phyloP scores from a whole-genome alignment of 352 stramenopile species.

The Vaucheria bursata region DNA sequence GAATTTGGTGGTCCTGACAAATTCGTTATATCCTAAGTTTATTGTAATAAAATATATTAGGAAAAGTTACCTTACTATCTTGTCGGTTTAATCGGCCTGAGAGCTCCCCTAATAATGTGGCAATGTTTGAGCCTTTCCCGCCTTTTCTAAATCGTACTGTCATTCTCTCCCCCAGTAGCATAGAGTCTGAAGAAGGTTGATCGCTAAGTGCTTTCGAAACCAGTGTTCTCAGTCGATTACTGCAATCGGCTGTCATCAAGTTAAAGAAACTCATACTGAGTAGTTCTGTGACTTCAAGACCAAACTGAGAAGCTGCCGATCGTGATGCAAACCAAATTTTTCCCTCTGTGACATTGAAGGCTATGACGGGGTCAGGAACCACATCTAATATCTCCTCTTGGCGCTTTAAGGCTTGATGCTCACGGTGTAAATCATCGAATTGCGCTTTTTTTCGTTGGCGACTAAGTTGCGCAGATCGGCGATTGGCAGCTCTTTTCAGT shows the following conservation, averaged over 20 bases:
- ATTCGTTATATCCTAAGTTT: too few relatives aligned
- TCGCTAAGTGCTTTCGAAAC: slow-evolving; percentile 15
- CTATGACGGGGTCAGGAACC: slow-evolving; percentile 36
- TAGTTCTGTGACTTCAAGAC: slow-evolving; percentile 24
- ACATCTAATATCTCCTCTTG: slow-evolving; percentile 45
- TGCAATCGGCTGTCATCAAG: slow-evolving; percentile 39
- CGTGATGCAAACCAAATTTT: slow-evolving; percentile 33
- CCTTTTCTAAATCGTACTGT: slow-evolving; percentile 42
- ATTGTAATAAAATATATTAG: too few relatives aligned
- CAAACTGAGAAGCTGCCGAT: slow-evolving; percentile 35
- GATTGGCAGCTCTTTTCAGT: slow-evolving; percentile 40
- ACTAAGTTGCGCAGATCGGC: slow-evolving; percentile 34
- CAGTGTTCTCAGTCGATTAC: slow-evolving; percentile 26
- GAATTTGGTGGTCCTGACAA: too few relatives aligned
- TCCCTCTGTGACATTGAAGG: slow-evolving; percentile 19
- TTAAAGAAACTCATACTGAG: slow-evolving; percentile 25
- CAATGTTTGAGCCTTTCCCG: neutral
- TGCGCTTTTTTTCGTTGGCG: slow-evolving; percentile 40
- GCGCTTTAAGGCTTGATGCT: slow-evolving; percentile 33
- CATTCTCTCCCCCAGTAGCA: slow-evolving; percentile 40
- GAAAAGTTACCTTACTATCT: neutral
- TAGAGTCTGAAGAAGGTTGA: slow-evolving; percentile 15
- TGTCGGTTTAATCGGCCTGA: slow-evolving; percentile 16
- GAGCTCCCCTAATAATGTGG: slow-evolving; percentile 36
- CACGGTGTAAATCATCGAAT: slow-evolving; percentile 36